Evolutionary conservation across 129 eudicot genomes (phyloP).

Genomic region (Lactuca sativa): DNA sequence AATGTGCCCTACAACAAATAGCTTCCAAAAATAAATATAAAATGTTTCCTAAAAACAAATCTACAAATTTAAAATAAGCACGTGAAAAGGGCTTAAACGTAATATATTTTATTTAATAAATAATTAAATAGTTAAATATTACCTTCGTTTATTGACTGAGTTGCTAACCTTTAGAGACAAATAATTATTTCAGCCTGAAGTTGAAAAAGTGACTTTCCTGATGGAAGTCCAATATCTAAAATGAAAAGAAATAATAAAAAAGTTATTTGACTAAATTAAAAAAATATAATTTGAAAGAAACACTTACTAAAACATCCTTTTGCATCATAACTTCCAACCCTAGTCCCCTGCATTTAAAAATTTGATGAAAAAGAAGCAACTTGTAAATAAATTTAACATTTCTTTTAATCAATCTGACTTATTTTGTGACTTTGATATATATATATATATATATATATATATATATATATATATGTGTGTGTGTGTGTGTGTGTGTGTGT

Average conservation of each 20-base stretch:
- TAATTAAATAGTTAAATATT: constrained; percentile 32
- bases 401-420: constrained; percentile 5
- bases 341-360: constrained; percentile 77
- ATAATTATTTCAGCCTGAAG: constrained; percentile 95
- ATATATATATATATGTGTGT: too few species aligned
- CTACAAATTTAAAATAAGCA: constrained; percentile 4
- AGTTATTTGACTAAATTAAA: not conserved
- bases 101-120: not conserved
- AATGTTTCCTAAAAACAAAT: constrained; percentile 6
- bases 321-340: constrained; percentile 98
- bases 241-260: constrained; percentile 20
- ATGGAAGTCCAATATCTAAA: constrained; percentile 96
- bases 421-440: not conserved
- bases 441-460: too few species aligned
- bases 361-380: constrained; percentile 2
- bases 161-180: constrained; percentile 82
- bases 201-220: constrained; percentile 97
- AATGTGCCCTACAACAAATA: constrained; percentile 67
- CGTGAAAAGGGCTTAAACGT: not conserved
- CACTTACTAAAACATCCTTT: constrained; percentile 99
- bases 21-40: constrained; percentile 8
- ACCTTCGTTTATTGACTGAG: constrained; percentile 77
- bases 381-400: constrained; percentile 14
- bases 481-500: too few species aligned
- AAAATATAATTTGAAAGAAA: not conserved